Conservation (phyloP, 768 basidiomycete species). For the Phylloporus sp. region DNA sequence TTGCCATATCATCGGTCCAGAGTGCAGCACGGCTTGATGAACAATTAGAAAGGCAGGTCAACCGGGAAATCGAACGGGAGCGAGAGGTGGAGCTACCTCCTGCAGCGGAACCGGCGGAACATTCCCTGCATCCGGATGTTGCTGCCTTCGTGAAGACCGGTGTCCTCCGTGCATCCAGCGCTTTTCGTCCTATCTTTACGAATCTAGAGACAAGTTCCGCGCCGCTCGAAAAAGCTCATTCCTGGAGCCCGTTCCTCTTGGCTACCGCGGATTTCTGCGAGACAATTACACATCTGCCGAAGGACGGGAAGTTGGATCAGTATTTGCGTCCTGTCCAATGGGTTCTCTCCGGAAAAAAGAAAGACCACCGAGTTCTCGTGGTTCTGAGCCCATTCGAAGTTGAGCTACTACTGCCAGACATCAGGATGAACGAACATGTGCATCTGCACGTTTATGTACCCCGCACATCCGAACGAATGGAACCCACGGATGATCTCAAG, state of each 20-base stretch:
- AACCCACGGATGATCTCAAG: background rate
- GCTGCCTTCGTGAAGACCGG: background rate
- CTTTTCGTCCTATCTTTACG: background rate
- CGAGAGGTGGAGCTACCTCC: background rate
- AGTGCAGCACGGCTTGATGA: slow-evolving; percentile 33
- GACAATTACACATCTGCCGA: background rate
- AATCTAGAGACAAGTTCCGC: background rate
- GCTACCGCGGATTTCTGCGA: slow-evolving; percentile 1
- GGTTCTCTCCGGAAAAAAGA: background rate
- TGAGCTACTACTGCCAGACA: background rate
- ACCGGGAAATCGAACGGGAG: background rate
- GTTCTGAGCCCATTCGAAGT: slow-evolving; percentile 3
- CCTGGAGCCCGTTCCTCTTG: slow-evolving; percentile 1
- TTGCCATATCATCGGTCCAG: slow-evolving; percentile 1
- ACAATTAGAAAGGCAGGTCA: slow-evolving; percentile 36
- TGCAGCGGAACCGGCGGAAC: background rate
- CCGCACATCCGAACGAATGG: background rate
- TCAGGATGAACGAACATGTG: background rate
- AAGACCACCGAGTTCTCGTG: background rate
- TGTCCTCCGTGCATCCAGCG: background rate
- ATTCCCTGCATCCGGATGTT: slow-evolving; percentile 2
- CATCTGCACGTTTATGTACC: slow-evolving; percentile 1
- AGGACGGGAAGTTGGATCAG: background rate
- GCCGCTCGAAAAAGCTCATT: background rate
- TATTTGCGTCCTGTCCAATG: slow-evolving; percentile 1